Base-by-base conservation (phyloP, 2,329 filamentous ascomycete genomes). In the Hirsutella thompsonii region DNA sequence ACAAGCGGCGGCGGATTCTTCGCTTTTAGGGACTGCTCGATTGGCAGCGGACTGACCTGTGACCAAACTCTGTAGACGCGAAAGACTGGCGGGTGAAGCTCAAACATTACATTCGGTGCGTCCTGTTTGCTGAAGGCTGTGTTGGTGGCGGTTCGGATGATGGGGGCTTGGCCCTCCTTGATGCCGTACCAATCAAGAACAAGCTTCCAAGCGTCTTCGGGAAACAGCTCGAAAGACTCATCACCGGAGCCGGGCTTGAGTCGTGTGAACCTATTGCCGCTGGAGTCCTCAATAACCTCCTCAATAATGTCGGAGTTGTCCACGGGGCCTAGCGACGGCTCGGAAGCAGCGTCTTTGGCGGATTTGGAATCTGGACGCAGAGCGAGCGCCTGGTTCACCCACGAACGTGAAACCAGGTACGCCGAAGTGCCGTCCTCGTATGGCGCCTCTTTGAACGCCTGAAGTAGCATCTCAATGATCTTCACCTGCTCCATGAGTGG, bases 221-320 rank as follows among this genome's bases (percentile, higher is more conserved):
- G 83, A 37, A 96, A 75, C 23, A 92, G 67, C 52, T 85, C 77
- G 51, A 86, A 90, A 41, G 87, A 76, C 28, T 83, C 77, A n/a
- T 69, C 64, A 36, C 79, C 70, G 36, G 80, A 63, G 14, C 81
- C 85, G 2, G 75, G 75, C 49, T 79, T 83, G 36, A 96, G 69
- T 3, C 83, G 79, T 26, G 90, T 74, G 52, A 88, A 94, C 14
- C 71, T 65, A 13, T 64, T 61, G 36, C 64, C 66, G 16, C 58
- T 57, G 9, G 67, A 62, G 44, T 77, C 71, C 38, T 59, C 60
- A 42, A 79, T 64, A 29, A 71, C 68, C 46, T 79, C 71, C 44
- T 79, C 67, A 39, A 89, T 77, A 45, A 95, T 79, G 54, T 89
- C 83, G 0, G 83, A 79, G 55, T 95, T 95, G 66, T 95, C 87